Evolutionary conservation across 345 rosid species (phyloP).

Genomic region (Mercurialis annua): DNA sequence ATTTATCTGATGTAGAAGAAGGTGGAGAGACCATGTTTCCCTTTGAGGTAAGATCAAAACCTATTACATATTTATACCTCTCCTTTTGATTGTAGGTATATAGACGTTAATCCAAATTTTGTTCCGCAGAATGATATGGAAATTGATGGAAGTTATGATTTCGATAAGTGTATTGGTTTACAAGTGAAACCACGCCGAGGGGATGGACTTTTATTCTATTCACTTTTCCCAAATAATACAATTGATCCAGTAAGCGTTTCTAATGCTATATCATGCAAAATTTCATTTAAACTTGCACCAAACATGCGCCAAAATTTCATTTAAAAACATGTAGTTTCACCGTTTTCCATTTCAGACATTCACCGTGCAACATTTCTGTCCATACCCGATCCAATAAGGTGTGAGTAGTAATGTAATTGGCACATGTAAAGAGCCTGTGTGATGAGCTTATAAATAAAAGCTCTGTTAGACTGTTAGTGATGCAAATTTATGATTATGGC

Average conservation of each 20-base stretch:
- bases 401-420: no score
- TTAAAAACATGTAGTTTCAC: no score
- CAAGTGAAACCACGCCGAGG: conserved; percentile 59
- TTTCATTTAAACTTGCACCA: background rate
- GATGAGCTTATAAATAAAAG: no score
- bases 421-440: no score
- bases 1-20: conserved; percentile 57
- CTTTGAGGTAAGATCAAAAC: conserved; percentile 43
- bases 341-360: no score
- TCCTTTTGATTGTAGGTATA: background rate
- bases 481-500: no score
- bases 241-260: conserved; percentile 44
- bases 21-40: conserved; percentile 81
- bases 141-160: conserved; percentile 44
- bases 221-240: conserved; percentile 51
- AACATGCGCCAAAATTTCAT: background rate
- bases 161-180: conserved; percentile 45
- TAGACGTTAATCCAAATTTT: conserved; percentile 12
- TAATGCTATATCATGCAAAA: background rate
- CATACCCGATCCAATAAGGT: no score
- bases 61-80: conserved; percentile 13
- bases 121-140: conserved; percentile 44
- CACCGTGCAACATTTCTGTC: no score
- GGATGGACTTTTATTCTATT: conserved; percentile 65
- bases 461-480: no score